These are phyloP conservation scores for Chiua virens DNA, from an alignment of 768 basidiomycete species.

Conservation along the genomic window DNA sequence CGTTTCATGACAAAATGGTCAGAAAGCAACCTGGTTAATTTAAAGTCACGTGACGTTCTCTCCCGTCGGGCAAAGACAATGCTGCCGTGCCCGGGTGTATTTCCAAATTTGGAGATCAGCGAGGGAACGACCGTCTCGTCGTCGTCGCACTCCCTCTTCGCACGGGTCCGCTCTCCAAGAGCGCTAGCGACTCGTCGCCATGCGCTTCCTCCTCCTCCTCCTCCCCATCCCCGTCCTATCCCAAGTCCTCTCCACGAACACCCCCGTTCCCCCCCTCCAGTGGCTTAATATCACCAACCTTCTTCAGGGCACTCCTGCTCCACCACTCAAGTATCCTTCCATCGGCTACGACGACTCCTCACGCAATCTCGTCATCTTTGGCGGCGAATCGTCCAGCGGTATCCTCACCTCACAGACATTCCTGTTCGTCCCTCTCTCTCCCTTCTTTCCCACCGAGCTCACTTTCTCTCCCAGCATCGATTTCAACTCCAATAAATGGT, in stretches of 20 bases:
- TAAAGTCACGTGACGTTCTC: not conserved
- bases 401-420: slow-evolving; percentile 64
- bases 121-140: slow-evolving; percentile 12
- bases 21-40: too few species aligned
- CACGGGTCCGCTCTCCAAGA: slow-evolving; percentile 27
- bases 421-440: slow-evolving; percentile 46
- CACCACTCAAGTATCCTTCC: slow-evolving; percentile 69
- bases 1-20: slow-evolving; percentile 31
- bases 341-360: slow-evolving; percentile 55
- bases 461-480: slow-evolving; percentile 49
- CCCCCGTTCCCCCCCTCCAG: slow-evolving; percentile 42
- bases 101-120: slow-evolving; percentile 10
- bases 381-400: slow-evolving; percentile 69
- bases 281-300: slow-evolving; percentile 71
- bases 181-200: slow-evolving; percentile 19
- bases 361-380: slow-evolving; percentile 68
- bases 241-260: slow-evolving; percentile 52
- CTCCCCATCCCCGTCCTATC: slow-evolving; percentile 28
- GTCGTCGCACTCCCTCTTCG: slow-evolving; percentile 6
- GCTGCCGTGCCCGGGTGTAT: not conserved
- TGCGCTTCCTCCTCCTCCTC: slow-evolving; percentile 6
- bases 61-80: not conserved
- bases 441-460: not conserved
- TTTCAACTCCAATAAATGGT: slow-evolving; percentile 62
- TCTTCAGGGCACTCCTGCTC: slow-evolving; percentile 51